Evolutionary conservation across 352 stramenopile genomes (phyloP).

Genomic region (Phytopythium chamaehyphon): DNA sequence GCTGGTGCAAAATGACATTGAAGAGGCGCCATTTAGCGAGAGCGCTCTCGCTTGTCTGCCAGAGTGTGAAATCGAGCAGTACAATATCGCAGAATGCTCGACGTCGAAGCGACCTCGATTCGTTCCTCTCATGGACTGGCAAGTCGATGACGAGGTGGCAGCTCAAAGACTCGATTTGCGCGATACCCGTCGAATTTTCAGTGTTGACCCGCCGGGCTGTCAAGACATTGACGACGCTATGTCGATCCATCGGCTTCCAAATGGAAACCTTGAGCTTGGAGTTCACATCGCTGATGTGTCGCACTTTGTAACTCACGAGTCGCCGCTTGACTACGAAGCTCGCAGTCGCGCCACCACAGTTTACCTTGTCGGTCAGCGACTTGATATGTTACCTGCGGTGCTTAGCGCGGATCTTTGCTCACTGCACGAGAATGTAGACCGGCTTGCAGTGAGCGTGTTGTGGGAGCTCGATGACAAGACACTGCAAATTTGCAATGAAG

Average conservation of each 20-base stretch:
- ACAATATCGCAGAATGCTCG: constrained; percentile 64
- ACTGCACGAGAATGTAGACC: constrained; percentile 86
- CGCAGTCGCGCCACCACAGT: constrained; percentile 91
- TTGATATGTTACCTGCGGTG: constrained; percentile 92
- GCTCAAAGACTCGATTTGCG: constrained; percentile 62
- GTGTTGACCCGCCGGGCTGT: constrained; percentile 84
- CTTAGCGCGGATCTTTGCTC: constrained; percentile 90
- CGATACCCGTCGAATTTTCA: constrained; percentile 75
- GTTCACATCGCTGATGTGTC: constrained; percentile 99
- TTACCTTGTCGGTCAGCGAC: constrained; percentile 95
- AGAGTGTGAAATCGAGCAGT: constrained; percentile 61
- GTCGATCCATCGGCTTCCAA: constrained; percentile 69
- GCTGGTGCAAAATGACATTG: constrained; percentile 79
- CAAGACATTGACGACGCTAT: constrained; percentile 92
- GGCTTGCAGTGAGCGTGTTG: constrained; percentile 89
- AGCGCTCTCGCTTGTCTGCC: constrained; percentile 79
- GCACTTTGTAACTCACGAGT: constrained; percentile 96
- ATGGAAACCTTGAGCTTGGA: constrained; percentile 89
- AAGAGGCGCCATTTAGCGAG: constrained; percentile 84
- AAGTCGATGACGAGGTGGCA: constrained; percentile 49
- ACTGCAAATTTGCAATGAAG: constrained; percentile 44
- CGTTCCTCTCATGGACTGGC: constrained; percentile 65
- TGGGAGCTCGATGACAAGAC: constrained; percentile 85
- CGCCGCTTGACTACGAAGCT: constrained; percentile 94
- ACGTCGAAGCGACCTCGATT: constrained; percentile 60